Conservation (phyloP, 2,329 filamentous ascomycete genomes). For the Pseudocercospora eumusae region DNA sequence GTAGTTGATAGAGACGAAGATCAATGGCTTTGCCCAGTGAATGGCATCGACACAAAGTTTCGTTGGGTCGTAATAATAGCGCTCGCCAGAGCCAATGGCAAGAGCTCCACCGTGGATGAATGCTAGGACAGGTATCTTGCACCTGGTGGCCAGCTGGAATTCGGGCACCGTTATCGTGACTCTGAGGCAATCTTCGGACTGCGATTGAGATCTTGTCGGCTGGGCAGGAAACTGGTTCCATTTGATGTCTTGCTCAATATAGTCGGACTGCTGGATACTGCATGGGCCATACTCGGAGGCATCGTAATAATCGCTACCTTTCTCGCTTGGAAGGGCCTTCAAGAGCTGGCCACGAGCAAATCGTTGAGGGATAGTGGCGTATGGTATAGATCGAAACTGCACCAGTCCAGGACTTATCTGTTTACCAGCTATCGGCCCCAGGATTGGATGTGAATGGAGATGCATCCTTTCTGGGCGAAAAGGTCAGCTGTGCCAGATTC, state of each 20-base stretch:
- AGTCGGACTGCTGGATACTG: neutral
- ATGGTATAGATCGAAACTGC: neutral
- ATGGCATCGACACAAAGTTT: neutral
- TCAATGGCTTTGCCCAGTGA: neutral
- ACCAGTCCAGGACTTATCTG: neutral
- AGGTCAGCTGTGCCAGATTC: neutral
- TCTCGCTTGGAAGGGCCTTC: neutral
- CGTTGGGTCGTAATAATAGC: neutral
- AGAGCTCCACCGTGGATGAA: neutral
- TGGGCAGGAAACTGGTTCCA: neutral
- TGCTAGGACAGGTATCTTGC: neutral
- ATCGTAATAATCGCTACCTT: neutral
- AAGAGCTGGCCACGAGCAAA: neutral
- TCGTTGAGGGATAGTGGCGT: neutral
- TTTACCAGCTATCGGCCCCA: neutral
- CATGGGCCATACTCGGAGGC: neutral
- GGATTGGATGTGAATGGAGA: neutral
- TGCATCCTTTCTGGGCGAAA: neutral
- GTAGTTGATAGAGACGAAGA: neutral
- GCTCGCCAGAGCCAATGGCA: neutral
- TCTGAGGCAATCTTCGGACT: neutral
- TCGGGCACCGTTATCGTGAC: neutral
- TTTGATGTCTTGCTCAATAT: neutral
- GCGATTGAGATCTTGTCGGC: neutral
- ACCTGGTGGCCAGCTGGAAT: neutral